Conservation (phyloP, 2,329 filamentous ascomycete genomes). For the Penicillium sp. region DNA sequence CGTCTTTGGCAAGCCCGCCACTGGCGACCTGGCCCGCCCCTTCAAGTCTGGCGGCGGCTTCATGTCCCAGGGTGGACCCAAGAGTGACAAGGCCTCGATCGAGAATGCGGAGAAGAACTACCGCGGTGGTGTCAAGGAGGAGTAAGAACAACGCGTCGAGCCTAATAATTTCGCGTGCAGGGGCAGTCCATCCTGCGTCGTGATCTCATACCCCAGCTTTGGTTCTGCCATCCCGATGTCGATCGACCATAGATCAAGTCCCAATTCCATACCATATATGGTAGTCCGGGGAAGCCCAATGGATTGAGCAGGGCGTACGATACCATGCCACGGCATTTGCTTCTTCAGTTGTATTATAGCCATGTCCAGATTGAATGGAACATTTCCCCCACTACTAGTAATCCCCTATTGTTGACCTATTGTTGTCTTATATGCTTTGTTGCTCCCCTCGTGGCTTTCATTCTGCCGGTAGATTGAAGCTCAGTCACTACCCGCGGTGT, state of each 20-base stretch:
- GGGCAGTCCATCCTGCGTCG: background rate
- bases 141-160: constrained; percentile 36
- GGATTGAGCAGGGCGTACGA: background rate
- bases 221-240: background rate
- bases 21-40: constrained; percentile 89
- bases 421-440: too few species aligned
- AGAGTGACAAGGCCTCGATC: constrained; percentile 86
- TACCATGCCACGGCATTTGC: background rate
- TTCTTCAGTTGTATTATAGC: constrained; percentile 10
- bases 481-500: background rate
- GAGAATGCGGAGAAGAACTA: constrained; percentile 55
- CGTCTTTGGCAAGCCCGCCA: constrained; percentile 81
- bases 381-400: background rate
- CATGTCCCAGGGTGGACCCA: constrained; percentile 72
- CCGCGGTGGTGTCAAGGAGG: constrained; percentile 56
- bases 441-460: too few species aligned
- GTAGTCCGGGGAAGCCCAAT: background rate
- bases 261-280: background rate
- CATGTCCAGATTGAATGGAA: background rate
- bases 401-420: background rate
- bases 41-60: constrained; percentile 88
- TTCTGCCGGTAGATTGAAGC: background rate
- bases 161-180: background rate
- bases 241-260: background rate
- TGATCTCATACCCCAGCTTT: background rate